These are phyloP conservation scores for Nannochloropsis salina DNA, from an alignment of 108 stramenopile genomes.

Conservation along the genomic window DNA sequence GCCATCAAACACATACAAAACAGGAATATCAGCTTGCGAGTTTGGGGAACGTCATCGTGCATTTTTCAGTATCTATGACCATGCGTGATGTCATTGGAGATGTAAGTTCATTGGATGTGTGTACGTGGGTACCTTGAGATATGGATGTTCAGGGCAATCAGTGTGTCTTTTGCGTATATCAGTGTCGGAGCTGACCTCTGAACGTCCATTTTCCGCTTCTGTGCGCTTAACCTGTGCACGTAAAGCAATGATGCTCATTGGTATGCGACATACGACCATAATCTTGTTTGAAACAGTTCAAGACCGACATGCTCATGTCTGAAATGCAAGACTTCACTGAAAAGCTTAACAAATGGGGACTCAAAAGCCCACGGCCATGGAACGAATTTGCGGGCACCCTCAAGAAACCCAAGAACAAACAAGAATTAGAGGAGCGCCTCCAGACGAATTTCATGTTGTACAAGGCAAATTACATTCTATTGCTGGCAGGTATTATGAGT, in stretches of 20 bases:
- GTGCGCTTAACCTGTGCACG: too few relatives aligned
- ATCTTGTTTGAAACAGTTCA: neutral
- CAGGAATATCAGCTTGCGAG: too few relatives aligned
- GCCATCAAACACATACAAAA: too few relatives aligned
- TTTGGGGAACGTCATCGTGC: neutral
- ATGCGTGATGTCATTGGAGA: slow-evolving; percentile 13
- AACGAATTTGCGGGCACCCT: neutral
- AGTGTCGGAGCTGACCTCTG: too few relatives aligned
- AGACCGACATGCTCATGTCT: slow-evolving; percentile 17
- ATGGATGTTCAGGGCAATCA: too few relatives aligned
- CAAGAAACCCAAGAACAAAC: neutral
- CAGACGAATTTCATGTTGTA: neutral
- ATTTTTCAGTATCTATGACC: neutral
- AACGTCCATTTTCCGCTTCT: too few relatives aligned
- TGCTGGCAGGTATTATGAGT: neutral
- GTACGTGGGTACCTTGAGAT: too few relatives aligned
- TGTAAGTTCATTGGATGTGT: neutral
- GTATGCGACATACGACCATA: too few relatives aligned
- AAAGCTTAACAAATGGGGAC: neutral
- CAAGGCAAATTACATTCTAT: neutral
- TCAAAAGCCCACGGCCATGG: slow-evolving; percentile 2
- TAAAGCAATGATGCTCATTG: too few relatives aligned
- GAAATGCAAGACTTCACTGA: neutral
- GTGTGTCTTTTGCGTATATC: too few relatives aligned
- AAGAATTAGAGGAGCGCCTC: neutral